Evolutionary conservation across 768 basidiomycete species (phyloP).

Genomic region (Myochromella boudieri): DNA sequence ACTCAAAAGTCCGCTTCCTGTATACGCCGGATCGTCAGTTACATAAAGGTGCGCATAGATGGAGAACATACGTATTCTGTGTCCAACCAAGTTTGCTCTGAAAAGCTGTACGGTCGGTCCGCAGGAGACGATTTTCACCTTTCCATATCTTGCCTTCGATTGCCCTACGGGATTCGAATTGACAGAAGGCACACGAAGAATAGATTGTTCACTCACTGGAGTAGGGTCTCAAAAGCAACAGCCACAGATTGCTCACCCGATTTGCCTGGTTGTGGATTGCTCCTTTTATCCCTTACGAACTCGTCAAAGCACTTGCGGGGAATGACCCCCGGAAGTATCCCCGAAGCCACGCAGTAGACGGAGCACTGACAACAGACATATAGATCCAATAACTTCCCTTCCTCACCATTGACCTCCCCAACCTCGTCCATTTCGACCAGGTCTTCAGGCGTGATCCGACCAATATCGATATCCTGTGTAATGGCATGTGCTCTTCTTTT

Average conservation of each 20-base stretch:
- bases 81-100: slow-evolving; percentile 12
- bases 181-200: slow-evolving; percentile 5
- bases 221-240: slow-evolving; percentile 62
- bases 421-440: slow-evolving; percentile 30
- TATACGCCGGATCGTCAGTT: background rate
- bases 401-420: slow-evolving; percentile 38
- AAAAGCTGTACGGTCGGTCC: slow-evolving; percentile 30
- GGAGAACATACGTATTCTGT: slow-evolving; percentile 21
- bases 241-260: slow-evolving; percentile 54
- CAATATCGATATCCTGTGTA: slow-evolving; percentile 41
- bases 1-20: slow-evolving; percentile 46
- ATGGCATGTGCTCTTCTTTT: slow-evolving; percentile 43
- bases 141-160: slow-evolving; percentile 78
- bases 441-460: slow-evolving; percentile 35
- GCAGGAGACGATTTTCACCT: slow-evolving; percentile 59
- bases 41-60: slow-evolving; percentile 37
- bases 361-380: slow-evolving; percentile 87
- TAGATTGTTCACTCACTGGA: slow-evolving; percentile 46
- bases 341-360: slow-evolving; percentile 68
- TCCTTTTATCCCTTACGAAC: slow-evolving; percentile 58
- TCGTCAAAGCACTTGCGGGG: slow-evolving; percentile 61
- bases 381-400: slow-evolving; percentile 67
- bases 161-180: slow-evolving; percentile 43
- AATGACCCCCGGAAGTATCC: slow-evolving; percentile 72
- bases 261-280: slow-evolving; percentile 57